Conservation (phyloP, 768 basidiomycete species). For the Mycena filopes region DNA sequence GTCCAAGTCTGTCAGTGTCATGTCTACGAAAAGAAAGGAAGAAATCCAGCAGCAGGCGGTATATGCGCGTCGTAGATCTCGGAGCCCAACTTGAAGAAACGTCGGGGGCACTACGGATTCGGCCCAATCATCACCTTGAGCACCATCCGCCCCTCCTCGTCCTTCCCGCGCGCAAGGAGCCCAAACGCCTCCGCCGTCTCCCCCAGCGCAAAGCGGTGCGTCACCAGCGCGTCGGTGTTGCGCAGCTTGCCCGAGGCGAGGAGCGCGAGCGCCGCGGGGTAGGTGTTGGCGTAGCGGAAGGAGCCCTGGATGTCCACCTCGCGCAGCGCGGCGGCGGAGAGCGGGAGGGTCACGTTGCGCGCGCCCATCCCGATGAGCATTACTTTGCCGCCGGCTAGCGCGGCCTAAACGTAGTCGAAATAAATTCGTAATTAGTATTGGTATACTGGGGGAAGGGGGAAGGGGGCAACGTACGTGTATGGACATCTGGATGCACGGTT, state of each 20-base stretch:
- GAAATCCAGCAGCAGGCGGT: too few species aligned
- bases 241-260: slow-evolving; percentile 74
- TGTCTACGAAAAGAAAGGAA: slow-evolving; percentile 9
- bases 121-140: slow-evolving; percentile 87
- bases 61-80: too few species aligned
- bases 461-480: slow-evolving; percentile 73
- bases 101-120: too few species aligned
- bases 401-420: too few species aligned
- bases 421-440: slow-evolving; percentile 29
- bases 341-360: slow-evolving; percentile 82
- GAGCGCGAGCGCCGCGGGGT: slow-evolving; percentile 84
- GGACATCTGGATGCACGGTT: slow-evolving; percentile 91
- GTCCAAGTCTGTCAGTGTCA: slow-evolving; percentile 13
- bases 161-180: slow-evolving; percentile 78
- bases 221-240: slow-evolving; percentile 79
- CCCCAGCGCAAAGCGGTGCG: slow-evolving; percentile 76
- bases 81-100: too few species aligned
- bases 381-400: slow-evolving; percentile 87
- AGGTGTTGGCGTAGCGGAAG: slow-evolving; percentile 93
- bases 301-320: slow-evolving; percentile 95
- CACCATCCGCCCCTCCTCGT: slow-evolving; percentile 83
- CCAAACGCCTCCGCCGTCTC: slow-evolving; percentile 84
- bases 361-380: slow-evolving; percentile 98
- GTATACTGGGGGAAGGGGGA: slow-evolving; percentile 17
- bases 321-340: slow-evolving; percentile 82